Evolutionary conservation across 345 rosid genomes (phyloP).

Genomic region (Eucalyptus pumila): DNA sequence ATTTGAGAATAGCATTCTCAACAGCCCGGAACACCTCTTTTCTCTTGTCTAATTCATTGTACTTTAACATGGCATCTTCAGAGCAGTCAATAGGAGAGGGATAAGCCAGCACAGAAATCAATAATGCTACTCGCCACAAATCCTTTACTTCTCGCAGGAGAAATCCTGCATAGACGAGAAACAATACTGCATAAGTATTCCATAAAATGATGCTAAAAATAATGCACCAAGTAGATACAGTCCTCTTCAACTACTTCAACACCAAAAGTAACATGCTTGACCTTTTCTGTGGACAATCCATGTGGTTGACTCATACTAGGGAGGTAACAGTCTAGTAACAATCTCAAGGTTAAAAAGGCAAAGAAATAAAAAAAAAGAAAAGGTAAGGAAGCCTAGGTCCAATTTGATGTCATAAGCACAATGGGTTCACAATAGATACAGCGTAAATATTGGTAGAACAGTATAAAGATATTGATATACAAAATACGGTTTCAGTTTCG

Average conservation of each 20-base stretch:
- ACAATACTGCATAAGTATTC: background rate
- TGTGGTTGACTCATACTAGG: background rate
- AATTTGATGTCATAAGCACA: background rate
- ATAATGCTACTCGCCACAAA: conserved; percentile 70
- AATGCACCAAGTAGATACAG: background rate
- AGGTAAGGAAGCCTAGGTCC: background rate
- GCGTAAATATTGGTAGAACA: background rate
- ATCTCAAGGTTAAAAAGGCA: background rate
- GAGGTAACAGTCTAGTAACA: background rate
- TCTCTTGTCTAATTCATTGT: conserved; percentile 33
- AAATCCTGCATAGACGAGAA: conserved; percentile 31
- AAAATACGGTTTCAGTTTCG: background rate
- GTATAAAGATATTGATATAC: background rate
- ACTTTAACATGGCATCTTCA: conserved; percentile 10
- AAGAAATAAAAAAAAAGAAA: background rate
- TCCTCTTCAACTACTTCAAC: background rate
- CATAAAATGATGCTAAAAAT: background rate
- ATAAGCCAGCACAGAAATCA: conserved; percentile 45
- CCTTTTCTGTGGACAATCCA: background rate
- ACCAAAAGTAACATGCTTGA: background rate
- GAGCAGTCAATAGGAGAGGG: conserved; percentile 17
- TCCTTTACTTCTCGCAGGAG: conserved; percentile 72
- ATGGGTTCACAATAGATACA: background rate
- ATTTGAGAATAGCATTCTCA: conserved; percentile 36
- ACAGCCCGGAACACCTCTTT: conserved; percentile 31